Evolutionary conservation across 2,329 filamentous ascomycete species (phyloP), one percentile per base, ranked within the genome.

Genomic region (Talaromyces islandicus): DNA sequence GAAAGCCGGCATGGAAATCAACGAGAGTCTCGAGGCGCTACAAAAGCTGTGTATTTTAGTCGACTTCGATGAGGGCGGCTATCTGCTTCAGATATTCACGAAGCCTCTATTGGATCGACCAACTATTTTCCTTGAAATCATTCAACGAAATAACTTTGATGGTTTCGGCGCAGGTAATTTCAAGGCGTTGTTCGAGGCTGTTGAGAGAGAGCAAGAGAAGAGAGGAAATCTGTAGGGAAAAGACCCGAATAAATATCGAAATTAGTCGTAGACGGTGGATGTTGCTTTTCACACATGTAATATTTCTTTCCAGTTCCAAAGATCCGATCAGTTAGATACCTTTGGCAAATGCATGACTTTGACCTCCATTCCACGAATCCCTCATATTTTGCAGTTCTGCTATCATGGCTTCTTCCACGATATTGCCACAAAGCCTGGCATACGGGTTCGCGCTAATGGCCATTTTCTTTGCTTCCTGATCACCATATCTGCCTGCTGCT

Each of bases 131-230:
- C 84, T 91, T 46, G 43, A 46, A 24, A 46, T 46, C 1, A 46
- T 46, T 24, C 43, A 96, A 81, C 81, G 91, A 57, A 88, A 93
- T 66, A 85, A 89, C 59, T 96, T 96, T 73, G 87, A 90, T 60
- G 92, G 91, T 0, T 96, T 96, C 68, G 92, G 92, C 4, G 92
- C 91, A 0, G 92, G 92, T 1, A 96, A 96, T 75, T 96, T 96
- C 77, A 96, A 92, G 85, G 90, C 87, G 66, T 70, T 96, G 69
- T 96, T 96, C 70, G 91, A 96, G 80, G 91, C 92, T 0, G 94
- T 96, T 74, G 92, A 96, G 82, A 80, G 91, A 59, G 92, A 96
- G 76, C 92, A 96, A 80, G 90, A 85, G 27, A 79, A 87, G 74
- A 81, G 92, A 60, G 91, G 91, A 2, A 96, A 96, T 72, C 72